phyloP scores from a whole-genome alignment of 345 rosid species.

The Eutrema heterophyllum region DNA sequence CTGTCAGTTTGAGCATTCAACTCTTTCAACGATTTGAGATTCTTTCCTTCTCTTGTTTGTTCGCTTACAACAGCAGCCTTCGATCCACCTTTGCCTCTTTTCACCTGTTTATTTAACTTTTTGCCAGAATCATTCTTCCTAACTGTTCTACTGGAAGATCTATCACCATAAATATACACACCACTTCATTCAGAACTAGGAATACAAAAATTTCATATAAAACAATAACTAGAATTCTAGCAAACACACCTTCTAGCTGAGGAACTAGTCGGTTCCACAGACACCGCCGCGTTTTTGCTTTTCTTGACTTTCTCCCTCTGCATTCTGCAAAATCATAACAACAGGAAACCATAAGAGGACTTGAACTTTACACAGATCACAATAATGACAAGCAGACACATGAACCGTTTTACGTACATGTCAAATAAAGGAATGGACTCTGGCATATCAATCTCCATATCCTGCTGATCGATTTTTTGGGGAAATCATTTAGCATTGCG shows the following conservation, averaged over 20 bases:
- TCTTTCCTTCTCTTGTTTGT: conserved; percentile 14
- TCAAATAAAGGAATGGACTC: conserved; percentile 36
- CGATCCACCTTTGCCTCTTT: background rate
- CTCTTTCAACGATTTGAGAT: conserved; percentile 24
- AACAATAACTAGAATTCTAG: background rate
- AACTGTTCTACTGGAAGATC: conserved; percentile 13
- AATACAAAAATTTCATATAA: background rate
- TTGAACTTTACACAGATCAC: conserved; percentile 4
- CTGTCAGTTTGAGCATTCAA: conserved; percentile 27
- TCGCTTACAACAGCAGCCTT: background rate
- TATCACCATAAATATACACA: background rate
- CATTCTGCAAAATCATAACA: conserved; percentile 30
- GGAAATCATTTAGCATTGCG: background rate
- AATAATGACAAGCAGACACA: background rate
- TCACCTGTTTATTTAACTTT: background rate
- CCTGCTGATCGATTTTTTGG: conserved; percentile 32
- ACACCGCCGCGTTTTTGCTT: background rate
- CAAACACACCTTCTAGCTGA: conserved; percentile 18
- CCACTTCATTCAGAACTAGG: background rate
- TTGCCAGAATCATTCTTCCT: conserved; percentile 12
- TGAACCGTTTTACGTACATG: conserved; percentile 38
- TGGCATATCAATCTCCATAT: conserved; percentile 33
- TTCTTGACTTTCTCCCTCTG: conserved; percentile 25
- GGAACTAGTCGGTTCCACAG: conserved; percentile 16
- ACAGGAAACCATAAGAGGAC: background rate